A percentile compares a stretch with the other conserved stretches of the same genome.
Conservation (phyloP, 2,329 filamentous ascomycete genomes). For the Pseudogymnoascus sp. region DNA sequence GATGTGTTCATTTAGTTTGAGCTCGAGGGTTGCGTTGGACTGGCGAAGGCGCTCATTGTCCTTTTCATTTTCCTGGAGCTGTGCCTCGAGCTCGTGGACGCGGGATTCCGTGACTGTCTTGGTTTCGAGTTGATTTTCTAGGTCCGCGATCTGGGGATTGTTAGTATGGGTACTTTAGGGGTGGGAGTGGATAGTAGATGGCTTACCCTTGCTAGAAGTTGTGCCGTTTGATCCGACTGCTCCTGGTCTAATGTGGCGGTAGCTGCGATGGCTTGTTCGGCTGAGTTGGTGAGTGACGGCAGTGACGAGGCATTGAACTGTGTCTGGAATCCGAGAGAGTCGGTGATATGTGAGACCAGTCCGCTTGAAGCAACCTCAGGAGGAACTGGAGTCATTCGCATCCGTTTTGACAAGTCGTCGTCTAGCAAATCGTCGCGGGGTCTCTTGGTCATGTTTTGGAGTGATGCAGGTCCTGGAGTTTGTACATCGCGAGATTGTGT, state of each 20-base stretch:
- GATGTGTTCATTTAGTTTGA: slow-evolving; percentile 39
- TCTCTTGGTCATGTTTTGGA: slow-evolving; percentile 13
- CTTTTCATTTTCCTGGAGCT: slow-evolving; percentile 20
- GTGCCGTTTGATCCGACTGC: slow-evolving; percentile 9
- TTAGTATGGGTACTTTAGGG: not conserved
- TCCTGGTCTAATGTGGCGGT: not conserved
- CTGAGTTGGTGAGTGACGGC: not conserved
- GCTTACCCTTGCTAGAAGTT: slow-evolving; percentile 23
- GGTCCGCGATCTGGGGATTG: slow-evolving; percentile 28
- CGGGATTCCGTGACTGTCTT: slow-evolving; percentile 16
- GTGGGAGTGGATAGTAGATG: not conserved
- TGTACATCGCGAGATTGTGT: slow-evolving; percentile 14
- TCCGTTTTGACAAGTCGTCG: slow-evolving; percentile 5
- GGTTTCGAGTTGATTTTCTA: slow-evolving; percentile 24
- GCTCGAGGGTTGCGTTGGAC: slow-evolving; percentile 38
- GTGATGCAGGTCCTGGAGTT: not conserved
- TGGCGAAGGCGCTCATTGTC: slow-evolving; percentile 33
- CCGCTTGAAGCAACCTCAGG: not conserved
- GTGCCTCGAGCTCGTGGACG: slow-evolving; percentile 32
- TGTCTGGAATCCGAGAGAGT: slow-evolving; percentile 2
- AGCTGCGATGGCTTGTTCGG: slow-evolving; percentile 7
- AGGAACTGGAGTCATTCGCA: slow-evolving; percentile 11
- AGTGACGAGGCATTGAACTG: slow-evolving; percentile 3
- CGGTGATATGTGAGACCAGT: slow-evolving; percentile 7
- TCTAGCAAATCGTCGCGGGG: slow-evolving; percentile 8